Evolutionary conservation across 805 yeast genomes (phyloP), one percentile per base, ranked within the genome.

Genomic region (Candida germanica): DNA sequence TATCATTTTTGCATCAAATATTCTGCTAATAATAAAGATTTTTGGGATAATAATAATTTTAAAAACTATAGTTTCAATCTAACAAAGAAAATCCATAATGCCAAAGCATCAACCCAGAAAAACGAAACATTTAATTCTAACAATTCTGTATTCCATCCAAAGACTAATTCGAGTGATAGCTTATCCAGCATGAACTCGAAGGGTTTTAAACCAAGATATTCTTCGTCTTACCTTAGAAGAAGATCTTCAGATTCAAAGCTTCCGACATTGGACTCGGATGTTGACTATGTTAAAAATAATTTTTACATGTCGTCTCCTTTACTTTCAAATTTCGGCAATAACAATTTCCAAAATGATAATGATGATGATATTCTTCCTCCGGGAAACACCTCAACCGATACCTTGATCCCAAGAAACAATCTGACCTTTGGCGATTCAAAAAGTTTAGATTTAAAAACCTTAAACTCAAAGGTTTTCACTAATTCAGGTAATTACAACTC

Each of bases 1-100:
- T 54, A 56, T 36, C 59, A 65, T 29, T 61, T 84, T 47, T 85
- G 94, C 49, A 70, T 83, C 27, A 69, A 73, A 36, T 85, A 75
- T 54, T 49, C 53, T 31, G 59, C 77, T 13, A 56, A 61, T 28
- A 70, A 71, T 11, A 49, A 52, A 29, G 88, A 80, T 46, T 73
- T 54, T 51, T 87, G 95, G 95, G 96, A 87, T 56, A 87, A 84
- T 61, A 87, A 87, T 59, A 43, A 59, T 25, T 52, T 53, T 34
- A 54, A 59, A 29, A 87, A 87, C 59, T 87, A 83, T 58, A 69
- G 64, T 28, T 58, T 87, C 12, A 56, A 56, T 25, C 69, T 77
- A 40, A 61, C 56, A 15, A 58, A 57, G 41, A 27, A 28, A 21
- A 31, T 31, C n/a, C 29, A 34, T 14, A 37, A 17, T 23, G n/a